These are phyloP conservation scores for Xylariaceae sp. DNA, from an alignment of 2,329 filamentous ascomycete genomes.

Conservation along the genomic window DNA sequence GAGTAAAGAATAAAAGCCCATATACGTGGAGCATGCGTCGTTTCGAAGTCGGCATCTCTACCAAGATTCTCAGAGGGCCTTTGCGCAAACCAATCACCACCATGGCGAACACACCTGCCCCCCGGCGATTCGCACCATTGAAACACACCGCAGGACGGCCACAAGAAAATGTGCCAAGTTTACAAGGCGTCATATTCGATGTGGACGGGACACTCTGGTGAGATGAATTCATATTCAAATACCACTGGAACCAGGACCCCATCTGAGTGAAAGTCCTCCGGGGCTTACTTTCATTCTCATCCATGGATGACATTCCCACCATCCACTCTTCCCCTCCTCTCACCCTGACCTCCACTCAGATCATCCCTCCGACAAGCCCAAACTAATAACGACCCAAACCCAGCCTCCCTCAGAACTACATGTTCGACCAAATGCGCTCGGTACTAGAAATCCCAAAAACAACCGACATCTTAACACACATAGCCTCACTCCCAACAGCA, in stretches of 20 bases:
- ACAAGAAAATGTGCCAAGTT: constrained; percentile 38
- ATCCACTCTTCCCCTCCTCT: neutral
- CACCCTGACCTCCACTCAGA: neutral
- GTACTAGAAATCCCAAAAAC: constrained; percentile 68
- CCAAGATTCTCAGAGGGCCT: constrained; percentile 3
- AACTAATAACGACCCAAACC: constrained; percentile 10
- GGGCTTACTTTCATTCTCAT: too few species aligned
- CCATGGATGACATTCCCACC: neutral
- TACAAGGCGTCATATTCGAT: constrained; percentile 74
- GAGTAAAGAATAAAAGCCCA: neutral
- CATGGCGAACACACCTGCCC: constrained; percentile 39
- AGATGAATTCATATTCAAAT: constrained; percentile 33
- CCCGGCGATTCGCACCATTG: constrained; percentile 55
- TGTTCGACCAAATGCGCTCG: constrained; percentile 83
- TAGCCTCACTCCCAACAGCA: constrained; percentile 64
- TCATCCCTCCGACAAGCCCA: neutral
- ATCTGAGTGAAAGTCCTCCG: neutral
- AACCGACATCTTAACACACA: constrained; percentile 84
- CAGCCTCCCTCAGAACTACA: constrained; percentile 88
- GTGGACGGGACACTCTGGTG: constrained; percentile 93
- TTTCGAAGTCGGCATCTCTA: constrained; percentile 1
- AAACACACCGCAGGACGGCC: constrained; percentile 35
- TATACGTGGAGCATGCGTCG: constrained; percentile 12
- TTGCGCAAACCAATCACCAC: constrained; percentile 38
- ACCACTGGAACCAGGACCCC: neutral